Evolutionary conservation across 208 protist genomes (phyloP).

Genomic region (Trypanosoma melophagium): DNA sequence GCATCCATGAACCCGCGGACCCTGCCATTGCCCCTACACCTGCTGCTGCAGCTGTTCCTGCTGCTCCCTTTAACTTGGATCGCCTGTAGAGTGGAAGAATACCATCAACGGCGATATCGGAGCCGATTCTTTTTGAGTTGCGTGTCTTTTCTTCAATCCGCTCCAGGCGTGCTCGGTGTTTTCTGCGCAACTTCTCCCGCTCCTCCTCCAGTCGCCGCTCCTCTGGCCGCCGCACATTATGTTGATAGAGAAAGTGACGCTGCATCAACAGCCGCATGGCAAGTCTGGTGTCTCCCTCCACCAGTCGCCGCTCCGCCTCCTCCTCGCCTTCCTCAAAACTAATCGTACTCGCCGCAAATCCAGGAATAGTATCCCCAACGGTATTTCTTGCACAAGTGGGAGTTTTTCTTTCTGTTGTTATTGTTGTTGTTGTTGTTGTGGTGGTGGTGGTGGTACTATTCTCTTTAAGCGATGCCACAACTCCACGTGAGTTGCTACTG

Average conservation of each 20-base stretch:
- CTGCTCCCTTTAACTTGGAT: not conserved
- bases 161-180: conserved; percentile 44
- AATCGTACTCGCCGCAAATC: not conserved
- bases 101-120: conserved; percentile 56
- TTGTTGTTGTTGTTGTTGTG: no score
- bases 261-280: conserved; percentile 78
- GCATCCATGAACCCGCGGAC: conserved; percentile 29
- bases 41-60: not conserved
- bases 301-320: conserved; percentile 40
- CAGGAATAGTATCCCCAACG: no score
- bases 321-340: not conserved
- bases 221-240: conserved; percentile 29
- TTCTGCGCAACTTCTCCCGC: conserved; percentile 28
- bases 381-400: no score
- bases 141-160: conserved; percentile 62
- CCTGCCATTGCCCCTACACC: not conserved
- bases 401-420: no score
- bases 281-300: conserved; percentile 71
- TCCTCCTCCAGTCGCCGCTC: conserved; percentile 40
- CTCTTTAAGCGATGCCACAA: no score
- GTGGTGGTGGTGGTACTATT: no score
- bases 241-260: conserved; percentile 43
- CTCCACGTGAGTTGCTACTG: no score
- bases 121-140: conserved; percentile 58
- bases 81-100: conserved; percentile 50